Evolutionary conservation across 2,329 filamentous ascomycete genomes (phyloP), one percentile per base, ranked within the genome.

Genomic region (Emmonsiellopsis sp.): DNA sequence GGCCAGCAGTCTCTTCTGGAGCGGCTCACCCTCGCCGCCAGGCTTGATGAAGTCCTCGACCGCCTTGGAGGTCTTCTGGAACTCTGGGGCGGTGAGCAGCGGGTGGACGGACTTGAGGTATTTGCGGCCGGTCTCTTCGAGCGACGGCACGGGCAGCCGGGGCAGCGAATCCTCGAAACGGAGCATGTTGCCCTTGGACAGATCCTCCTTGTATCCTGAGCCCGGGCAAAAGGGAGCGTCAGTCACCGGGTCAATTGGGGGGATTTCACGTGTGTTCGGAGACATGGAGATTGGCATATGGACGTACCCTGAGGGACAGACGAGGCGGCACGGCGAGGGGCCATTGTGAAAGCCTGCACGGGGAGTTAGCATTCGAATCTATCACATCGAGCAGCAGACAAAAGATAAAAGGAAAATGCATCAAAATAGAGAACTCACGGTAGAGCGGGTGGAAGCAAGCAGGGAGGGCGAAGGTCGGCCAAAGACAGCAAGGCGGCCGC

Each of bases 11-110:
- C 92, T 87, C 68, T 95, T 86, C 76, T 98, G 93, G 43, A 98
- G 83, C 64, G 83, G 82, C 69, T 85, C 80, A 57, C 92, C 93
- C 50, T 85, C 78, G 40, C 90, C 89, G 54, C 89, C 89, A n/a
- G 92, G 89, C 61, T 85, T 84, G 61, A 95, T 76, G 72, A 98
- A 97, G 6, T 91, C 89, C 57, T 88, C 79, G 37, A 98, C 90
- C 34, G 89, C 91, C 66, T 87, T 86, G 69, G 87, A 86, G 52
- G 81, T 84, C 57, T 73, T 70, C 59, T 81, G 73, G 65, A 74
- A 85, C 66, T 85, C 82, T 58, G 72, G 66, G 60, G 78, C 69
- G 60, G 74, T 80, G 53, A 85, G 76, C 32, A 85, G 73, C 49
- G 82, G 79, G 68, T 83, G 82, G 15, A 85, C 79, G 54, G 82